These are phyloP conservation scores for Tillandsia leiboldiana DNA, from an alignment of 176 grass and related monocot genomes.

Conservation along the genomic window DNA sequence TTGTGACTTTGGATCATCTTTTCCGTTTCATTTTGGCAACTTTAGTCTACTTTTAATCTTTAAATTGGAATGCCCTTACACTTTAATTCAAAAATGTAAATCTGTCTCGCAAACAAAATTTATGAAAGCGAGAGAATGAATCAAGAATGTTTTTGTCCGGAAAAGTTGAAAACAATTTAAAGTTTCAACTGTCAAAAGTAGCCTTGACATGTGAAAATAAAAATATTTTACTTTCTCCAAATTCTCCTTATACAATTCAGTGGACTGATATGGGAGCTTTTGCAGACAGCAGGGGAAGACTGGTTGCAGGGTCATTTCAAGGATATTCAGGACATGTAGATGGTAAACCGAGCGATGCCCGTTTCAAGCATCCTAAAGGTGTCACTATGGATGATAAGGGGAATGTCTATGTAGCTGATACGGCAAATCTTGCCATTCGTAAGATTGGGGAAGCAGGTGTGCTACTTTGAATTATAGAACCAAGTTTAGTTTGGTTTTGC, in stretches of 20 bases:
- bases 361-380: constrained; percentile 83
- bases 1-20: too few species aligned
- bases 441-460: constrained; percentile 86
- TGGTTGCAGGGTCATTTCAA: constrained; percentile 91
- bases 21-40: too few species aligned
- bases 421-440: constrained; percentile 81
- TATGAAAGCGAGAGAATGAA: too few species aligned
- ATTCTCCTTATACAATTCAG: not conserved
- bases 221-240: not conserved
- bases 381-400: constrained; percentile 85
- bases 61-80: too few species aligned
- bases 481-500: too few species aligned
- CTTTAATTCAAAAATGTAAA: too few species aligned
- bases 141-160: too few species aligned
- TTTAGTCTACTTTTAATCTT: too few species aligned
- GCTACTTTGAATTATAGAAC: not conserved
- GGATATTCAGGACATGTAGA: constrained; percentile 87
- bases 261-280: not conserved
- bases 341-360: constrained; percentile 85
- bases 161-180: too few species aligned
- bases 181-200: too few species aligned
- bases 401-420: constrained; percentile 99
- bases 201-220: not conserved
- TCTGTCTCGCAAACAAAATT: too few species aligned
- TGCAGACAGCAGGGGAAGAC: constrained; percentile 90